Conservation (phyloP, 169 alveolate species). For the Eimeria brunetti region DNA sequence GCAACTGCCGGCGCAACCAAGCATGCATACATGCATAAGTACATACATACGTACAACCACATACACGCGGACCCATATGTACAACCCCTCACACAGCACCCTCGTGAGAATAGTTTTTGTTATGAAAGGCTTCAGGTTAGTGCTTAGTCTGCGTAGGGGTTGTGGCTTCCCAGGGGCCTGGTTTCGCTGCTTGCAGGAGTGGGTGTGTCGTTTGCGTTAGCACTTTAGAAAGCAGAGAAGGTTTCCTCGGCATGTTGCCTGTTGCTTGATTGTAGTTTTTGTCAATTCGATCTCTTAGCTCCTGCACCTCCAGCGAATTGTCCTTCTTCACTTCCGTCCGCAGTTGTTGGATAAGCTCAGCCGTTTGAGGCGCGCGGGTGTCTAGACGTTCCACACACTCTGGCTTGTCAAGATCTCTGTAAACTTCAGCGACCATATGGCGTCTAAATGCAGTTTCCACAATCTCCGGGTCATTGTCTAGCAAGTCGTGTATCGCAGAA, state of each 20-base stretch:
- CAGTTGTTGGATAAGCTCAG: conserved; percentile 27
- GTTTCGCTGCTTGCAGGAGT: conserved; percentile 26
- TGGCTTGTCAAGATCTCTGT: conserved; percentile 22
- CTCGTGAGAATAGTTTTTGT: background rate
- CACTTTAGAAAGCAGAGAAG: conserved; percentile 20
- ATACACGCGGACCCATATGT: background rate
- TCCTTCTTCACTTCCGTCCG: background rate
- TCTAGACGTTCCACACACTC: conserved; percentile 28
- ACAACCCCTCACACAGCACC: background rate
- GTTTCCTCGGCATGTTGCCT: background rate
- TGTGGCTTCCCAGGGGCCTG: conserved; percentile 54
- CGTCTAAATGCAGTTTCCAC: conserved; percentile 63
- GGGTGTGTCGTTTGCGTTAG: conserved; percentile 36
- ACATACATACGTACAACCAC: background rate
- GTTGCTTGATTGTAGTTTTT: background rate
- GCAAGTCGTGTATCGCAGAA: background rate
- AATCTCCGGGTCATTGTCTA: conserved; percentile 48
- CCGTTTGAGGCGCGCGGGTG: conserved; percentile 12
- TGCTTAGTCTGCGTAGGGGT: background rate
- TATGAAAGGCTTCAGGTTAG: background rate
- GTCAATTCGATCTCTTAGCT: background rate
- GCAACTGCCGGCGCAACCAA: background rate
- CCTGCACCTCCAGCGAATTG: background rate
- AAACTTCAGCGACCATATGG: conserved; percentile 45
- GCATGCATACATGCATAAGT: background rate